Evolutionary conservation across 345 rosid genomes (phyloP), one percentile per base, ranked within the genome.

Genomic region (Brassica carinata): DNA sequence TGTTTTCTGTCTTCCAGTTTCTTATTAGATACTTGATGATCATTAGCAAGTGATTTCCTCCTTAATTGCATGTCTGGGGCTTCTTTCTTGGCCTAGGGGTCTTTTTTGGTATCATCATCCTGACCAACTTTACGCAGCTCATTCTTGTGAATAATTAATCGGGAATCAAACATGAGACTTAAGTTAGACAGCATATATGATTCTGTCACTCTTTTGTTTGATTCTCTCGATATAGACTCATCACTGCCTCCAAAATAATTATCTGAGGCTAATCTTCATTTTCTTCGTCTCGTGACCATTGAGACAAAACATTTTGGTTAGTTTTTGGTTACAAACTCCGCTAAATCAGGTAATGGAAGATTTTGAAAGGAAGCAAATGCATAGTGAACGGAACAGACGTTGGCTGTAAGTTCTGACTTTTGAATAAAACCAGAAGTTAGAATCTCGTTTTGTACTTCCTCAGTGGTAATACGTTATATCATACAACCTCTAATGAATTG

Each of bases 381-480:
- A 51, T 6, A 51, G 59, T 64, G 70, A 71, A 64, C 36, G 43
- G 71, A 51, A 64, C 23, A 23, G 59, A 71, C 51, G 71, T 78
- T 71, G 58, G 40, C 15, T 51, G 30, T 63, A 71, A 71, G 71
- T 71, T 70, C 76, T 51, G 66, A 64, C 76, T 51, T 55, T 78
- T 34, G 43, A 63, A 13, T 77, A 64, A 31, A 51, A 33, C 29
- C 64, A 71, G 76, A 10, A 26, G 27, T 36, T 64, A 64, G 66
- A 64, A 18, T 53, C 29, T 19, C 64, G 26, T 64, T 71, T 51
- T 51, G 40, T 71, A 51, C 19, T 64, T 69, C 43, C 57, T 7
- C 45, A 0, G 63, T 68, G 8, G 53, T 55, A 53, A 26, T 11
- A 59, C 43, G 15, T 30, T 40, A 7, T 59, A 11, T 69, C 0